Percentiles rank a stretch among this genome's conserved stretches.
phyloP scores from a whole-genome alignment of 805 yeast species.

The Wickerhamia fluorescens region DNA sequence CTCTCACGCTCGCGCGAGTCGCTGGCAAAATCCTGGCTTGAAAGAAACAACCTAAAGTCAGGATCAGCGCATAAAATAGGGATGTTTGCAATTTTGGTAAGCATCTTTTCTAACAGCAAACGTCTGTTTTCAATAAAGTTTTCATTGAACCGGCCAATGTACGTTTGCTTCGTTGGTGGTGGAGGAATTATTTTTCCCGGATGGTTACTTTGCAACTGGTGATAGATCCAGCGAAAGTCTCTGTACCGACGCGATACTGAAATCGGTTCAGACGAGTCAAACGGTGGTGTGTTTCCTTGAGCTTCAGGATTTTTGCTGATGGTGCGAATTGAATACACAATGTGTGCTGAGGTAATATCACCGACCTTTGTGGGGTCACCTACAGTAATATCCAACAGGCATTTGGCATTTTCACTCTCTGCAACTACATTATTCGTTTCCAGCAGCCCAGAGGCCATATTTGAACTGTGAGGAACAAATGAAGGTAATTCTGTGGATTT shows the following conservation, averaged over 20 bases:
- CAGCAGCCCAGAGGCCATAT: too few relatives aligned
- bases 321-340: conserved; percentile 75
- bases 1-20: conserved; percentile 69
- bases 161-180: conserved; percentile 94
- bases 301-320: conserved; percentile 37
- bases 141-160: conserved; percentile 85
- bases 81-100: conserved; percentile 57
- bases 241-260: conserved; percentile 76
- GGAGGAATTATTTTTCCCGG: conserved; percentile 86
- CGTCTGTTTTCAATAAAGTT: conserved; percentile 85
- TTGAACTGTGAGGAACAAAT: too few relatives aligned
- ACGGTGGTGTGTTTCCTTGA: background rate
- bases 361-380: conserved; percentile 92
- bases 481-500: too few relatives aligned
- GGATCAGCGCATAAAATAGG: conserved; percentile 56
- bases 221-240: conserved; percentile 92
- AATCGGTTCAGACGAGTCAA: conserved; percentile 4
- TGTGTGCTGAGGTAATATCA: conserved; percentile 81
- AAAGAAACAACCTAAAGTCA: conserved; percentile 73
- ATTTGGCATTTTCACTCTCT: conserved; percentile 5
- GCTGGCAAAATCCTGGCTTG: conserved; percentile 58
- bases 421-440: too few relatives aligned
- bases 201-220: conserved; percentile 76
- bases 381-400: conserved; percentile 56
- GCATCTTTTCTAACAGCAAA: conserved; percentile 79